Evolutionary conservation across 2,329 filamentous ascomycete genomes (phyloP).

Genomic region (Aspergillus luchuensis): DNA sequence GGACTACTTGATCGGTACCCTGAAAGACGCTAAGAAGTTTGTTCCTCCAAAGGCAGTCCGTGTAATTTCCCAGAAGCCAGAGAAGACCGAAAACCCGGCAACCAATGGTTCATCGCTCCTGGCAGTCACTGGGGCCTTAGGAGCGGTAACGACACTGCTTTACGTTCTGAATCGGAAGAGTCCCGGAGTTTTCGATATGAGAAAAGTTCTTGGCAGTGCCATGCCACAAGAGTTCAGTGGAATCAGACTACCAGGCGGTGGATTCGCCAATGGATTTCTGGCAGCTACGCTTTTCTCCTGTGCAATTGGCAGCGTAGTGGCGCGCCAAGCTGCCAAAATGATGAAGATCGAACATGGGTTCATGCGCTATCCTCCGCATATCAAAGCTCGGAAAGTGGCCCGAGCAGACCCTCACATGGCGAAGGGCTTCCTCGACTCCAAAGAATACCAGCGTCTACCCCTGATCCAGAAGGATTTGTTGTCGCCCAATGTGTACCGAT

Average conservation of each 20-base stretch:
- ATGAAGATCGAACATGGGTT: conserved; percentile 31
- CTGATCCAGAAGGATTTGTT: conserved; percentile 36
- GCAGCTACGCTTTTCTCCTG: conserved; percentile 21
- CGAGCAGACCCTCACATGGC: conserved; percentile 45
- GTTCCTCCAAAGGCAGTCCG: conserved; percentile 24
- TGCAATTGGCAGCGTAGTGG: conserved; percentile 16
- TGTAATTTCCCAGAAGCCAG: conserved; percentile 19
- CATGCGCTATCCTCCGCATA: conserved; percentile 38
- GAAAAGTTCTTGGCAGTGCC: neutral
- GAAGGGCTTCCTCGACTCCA: conserved; percentile 54
- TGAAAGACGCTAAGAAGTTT: conserved; percentile 30
- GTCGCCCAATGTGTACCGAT: conserved; percentile 41
- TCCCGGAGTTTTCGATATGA: conserved; percentile 2
- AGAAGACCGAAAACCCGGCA: conserved; percentile 13
- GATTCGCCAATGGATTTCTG: conserved; percentile 27
- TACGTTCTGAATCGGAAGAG: conserved; percentile 28
- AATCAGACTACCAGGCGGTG: conserved; percentile 17
- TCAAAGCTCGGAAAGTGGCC: conserved; percentile 43
- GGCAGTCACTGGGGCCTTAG: conserved; percentile 16
- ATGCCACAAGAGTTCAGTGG: conserved; percentile 3
- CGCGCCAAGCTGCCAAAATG: conserved; percentile 19
- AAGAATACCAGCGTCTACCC: conserved; percentile 51
- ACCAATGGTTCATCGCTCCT: conserved; percentile 33
- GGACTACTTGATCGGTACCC: conserved; percentile 38
- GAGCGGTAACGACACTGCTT: conserved; percentile 36